These are phyloP conservation scores for Saturnispora kantuleensis DNA, from an alignment of 805 yeast species.

Conservation along the genomic window DNA sequence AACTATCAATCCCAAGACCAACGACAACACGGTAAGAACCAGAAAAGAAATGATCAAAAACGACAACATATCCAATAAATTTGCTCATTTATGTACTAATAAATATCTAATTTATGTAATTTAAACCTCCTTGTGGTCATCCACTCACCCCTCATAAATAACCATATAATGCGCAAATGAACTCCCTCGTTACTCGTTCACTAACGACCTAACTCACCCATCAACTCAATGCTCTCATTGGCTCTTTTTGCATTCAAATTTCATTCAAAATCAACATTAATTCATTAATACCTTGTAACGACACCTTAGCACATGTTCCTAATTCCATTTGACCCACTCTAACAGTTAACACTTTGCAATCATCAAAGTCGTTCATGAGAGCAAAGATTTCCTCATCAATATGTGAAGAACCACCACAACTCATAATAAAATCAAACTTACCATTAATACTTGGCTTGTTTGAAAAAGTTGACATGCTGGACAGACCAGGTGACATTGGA, in stretches of 20 bases:
- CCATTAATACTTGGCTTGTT: neutral
- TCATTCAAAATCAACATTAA: conserved; percentile 41
- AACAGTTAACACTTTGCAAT: conserved; percentile 44
- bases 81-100: neutral
- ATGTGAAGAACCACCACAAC: conserved; percentile 58
- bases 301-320: conserved; percentile 44
- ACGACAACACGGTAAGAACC: no score
- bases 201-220: no score
- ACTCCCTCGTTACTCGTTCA: no score
- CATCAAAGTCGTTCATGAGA: conserved; percentile 36
- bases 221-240: neutral
- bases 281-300: conserved; percentile 62
- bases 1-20: no score
- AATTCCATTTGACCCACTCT: conserved; percentile 37
- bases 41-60: neutral
- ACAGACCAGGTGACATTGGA: conserved; percentile 10
- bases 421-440: conserved; percentile 35
- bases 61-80: neutral
- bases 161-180: no score
- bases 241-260: neutral
- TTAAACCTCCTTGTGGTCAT: neutral
- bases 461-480: conserved; percentile 1
- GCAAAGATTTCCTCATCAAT: conserved; percentile 62
- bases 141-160: no score
- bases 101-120: neutral